Evolutionary conservation across 352 stramenopile genomes (phyloP).

Genomic region (Phytophthora citricola): DNA sequence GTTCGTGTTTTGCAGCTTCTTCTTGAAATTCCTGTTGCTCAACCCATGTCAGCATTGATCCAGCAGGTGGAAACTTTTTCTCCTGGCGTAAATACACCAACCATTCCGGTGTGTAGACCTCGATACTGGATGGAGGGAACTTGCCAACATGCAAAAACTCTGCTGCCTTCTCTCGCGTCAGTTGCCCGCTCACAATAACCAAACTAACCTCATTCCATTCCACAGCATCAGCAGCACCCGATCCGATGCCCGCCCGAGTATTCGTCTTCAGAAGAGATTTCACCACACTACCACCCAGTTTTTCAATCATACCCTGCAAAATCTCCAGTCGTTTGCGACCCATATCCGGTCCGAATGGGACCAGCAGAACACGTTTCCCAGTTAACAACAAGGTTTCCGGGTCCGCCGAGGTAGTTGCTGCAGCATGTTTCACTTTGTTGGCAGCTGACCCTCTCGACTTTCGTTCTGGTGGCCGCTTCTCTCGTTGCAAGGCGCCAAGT

Average conservation of each 20-base stretch:
- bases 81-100: conserved; percentile 59
- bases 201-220: conserved; percentile 57
- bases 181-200: conserved; percentile 51
- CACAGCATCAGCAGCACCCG: conserved; percentile 12
- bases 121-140: conserved; percentile 46
- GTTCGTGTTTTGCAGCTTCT: conserved; percentile 34
- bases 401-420: conserved; percentile 4
- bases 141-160: conserved; percentile 35
- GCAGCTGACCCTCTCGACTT: conserved; percentile 31
- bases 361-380: conserved; percentile 53
- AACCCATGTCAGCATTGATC: conserved; percentile 46
- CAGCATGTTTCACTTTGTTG: conserved; percentile 34
- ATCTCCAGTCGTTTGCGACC: conserved; percentile 71
- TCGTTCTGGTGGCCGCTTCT: conserved; percentile 24
- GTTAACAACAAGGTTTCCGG: conserved; percentile 31
- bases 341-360: conserved; percentile 68
- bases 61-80: conserved; percentile 40
- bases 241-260: conserved; percentile 8
- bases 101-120: conserved; percentile 69
- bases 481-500: conserved; percentile 28
- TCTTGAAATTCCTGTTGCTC: conserved; percentile 41
- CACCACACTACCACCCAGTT: conserved; percentile 56
- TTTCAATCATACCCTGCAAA: conserved; percentile 62
- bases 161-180: conserved; percentile 44
- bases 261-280: conserved; percentile 11